Evolutionary conservation across 352 stramenopile species (phyloP).

Genomic region (Pythium brassicae): DNA sequence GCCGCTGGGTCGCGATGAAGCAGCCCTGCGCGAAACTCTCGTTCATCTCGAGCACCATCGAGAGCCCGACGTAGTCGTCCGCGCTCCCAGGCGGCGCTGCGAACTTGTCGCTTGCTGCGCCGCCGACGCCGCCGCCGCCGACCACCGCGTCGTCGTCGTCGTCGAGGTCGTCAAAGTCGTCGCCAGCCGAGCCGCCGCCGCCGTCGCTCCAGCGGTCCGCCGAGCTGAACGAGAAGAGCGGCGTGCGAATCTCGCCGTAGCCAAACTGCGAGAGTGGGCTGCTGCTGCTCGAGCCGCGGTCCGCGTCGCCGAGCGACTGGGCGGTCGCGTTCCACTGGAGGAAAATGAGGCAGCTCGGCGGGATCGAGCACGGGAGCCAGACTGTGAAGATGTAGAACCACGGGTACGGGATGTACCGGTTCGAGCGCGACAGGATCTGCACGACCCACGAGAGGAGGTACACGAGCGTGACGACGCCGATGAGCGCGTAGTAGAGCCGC

Average conservation of each 20-base stretch:
- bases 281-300: conserved; percentile 17
- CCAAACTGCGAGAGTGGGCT: conserved; percentile 53
- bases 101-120: conserved; percentile 10
- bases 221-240: conserved; percentile 73
- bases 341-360: conserved; percentile 83
- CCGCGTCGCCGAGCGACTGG: conserved; percentile 72
- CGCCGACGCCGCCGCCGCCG: neutral
- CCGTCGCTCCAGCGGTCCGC: conserved; percentile 54
- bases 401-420: conserved; percentile 68
- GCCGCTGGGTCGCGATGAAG: conserved; percentile 78
- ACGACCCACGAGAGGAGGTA: conserved; percentile 84
- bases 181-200: conserved; percentile 27
- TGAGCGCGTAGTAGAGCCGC: conserved; percentile 82
- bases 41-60: conserved; percentile 81
- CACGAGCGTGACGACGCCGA: conserved; percentile 79
- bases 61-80: conserved; percentile 74
- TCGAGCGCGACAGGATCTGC: conserved; percentile 66
- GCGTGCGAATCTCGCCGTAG: conserved; percentile 75
- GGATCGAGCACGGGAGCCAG: conserved; percentile 82
- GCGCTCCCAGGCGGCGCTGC: conserved; percentile 1
- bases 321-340: conserved; percentile 86
- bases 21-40: conserved; percentile 68
- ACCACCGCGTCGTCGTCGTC: conserved; percentile 19
- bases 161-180: conserved; percentile 42
- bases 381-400: conserved; percentile 89